Evolutionary conservation across 2,329 filamentous ascomycete species (phyloP).

Genomic region (Paracamarosporium sp.): DNA sequence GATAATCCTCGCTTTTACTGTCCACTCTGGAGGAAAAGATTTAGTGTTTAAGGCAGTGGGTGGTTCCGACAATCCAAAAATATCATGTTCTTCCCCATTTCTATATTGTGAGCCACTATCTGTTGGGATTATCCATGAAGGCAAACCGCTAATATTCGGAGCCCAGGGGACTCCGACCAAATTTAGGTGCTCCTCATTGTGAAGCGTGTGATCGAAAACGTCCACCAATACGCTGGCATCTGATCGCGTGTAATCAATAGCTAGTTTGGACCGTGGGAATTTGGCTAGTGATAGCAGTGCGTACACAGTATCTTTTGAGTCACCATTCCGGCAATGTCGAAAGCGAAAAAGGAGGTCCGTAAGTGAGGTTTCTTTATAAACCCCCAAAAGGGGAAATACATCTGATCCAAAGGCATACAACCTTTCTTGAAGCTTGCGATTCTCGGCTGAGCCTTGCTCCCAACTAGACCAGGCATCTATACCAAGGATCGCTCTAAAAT

Average conservation of each 20-base stretch:
- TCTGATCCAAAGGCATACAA: too few relatives aligned
- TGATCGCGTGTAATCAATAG: not conserved
- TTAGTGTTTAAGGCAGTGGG: not conserved
- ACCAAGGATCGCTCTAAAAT: too few relatives aligned
- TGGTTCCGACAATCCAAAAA: not conserved
- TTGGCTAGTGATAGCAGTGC: not conserved
- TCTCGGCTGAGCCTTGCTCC: too few relatives aligned
- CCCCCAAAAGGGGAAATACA: too few relatives aligned
- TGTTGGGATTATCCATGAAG: not conserved
- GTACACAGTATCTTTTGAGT: conserved; percentile 1
- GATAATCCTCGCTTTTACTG: not conserved
- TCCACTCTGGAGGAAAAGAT: not conserved
- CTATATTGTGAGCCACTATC: not conserved
- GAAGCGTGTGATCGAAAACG: not conserved
- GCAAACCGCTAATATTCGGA: not conserved
- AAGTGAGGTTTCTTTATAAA: too few relatives aligned
- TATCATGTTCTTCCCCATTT: not conserved
- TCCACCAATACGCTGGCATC: not conserved
- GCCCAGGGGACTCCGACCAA: not conserved
- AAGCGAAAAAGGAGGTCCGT: not conserved
- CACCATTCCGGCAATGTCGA: not conserved
- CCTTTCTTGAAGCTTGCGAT: too few relatives aligned
- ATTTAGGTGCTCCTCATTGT: not conserved
- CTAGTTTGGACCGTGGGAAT: not conserved
- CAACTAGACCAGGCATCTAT: too few relatives aligned